Evolutionary conservation across 78 protist species (phyloP).

Genomic region (Guillardia theta): DNA sequence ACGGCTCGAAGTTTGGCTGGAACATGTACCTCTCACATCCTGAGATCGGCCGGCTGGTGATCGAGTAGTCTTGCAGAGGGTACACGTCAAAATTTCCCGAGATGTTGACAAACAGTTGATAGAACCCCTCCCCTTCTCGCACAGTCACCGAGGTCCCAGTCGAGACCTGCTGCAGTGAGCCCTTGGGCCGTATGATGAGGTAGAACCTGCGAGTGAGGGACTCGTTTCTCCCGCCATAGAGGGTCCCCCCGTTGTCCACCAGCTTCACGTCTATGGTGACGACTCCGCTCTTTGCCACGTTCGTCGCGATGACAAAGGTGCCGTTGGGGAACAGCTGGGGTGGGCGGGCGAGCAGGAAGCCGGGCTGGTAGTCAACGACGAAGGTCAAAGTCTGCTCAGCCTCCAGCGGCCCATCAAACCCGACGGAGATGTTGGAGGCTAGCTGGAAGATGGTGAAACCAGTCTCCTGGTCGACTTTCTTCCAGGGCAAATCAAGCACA

Average conservation of each 20-base stretch:
- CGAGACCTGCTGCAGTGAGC: too few relatives aligned
- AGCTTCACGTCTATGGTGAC: neutral
- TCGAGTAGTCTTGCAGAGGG: neutral
- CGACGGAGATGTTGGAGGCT: too few relatives aligned
- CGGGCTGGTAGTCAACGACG: neutral
- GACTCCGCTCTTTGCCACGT: neutral
- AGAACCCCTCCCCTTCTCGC: neutral
- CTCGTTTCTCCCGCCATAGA: neutral
- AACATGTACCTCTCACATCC: too few relatives aligned
- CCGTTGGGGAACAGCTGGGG: neutral
- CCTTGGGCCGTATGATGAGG: neutral
- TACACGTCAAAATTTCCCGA: neutral
- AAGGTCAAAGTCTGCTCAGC: neutral
- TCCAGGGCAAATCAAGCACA: neutral
- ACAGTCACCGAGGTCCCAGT: too few relatives aligned
- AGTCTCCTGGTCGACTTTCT: neutral
- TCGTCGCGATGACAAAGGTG: neutral
- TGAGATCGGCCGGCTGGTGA: too few relatives aligned
- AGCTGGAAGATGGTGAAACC: too few relatives aligned
- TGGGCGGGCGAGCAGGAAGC: neutral
- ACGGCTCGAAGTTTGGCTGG: too few relatives aligned
- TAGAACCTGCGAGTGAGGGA: neutral
- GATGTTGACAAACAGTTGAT: neutral
- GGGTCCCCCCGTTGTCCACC: neutral
- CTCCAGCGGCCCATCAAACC: too few relatives aligned